phyloP scores from a whole-genome alignment of 2,329 filamentous ascomycete species.

The Fusarium caatingaense region DNA sequence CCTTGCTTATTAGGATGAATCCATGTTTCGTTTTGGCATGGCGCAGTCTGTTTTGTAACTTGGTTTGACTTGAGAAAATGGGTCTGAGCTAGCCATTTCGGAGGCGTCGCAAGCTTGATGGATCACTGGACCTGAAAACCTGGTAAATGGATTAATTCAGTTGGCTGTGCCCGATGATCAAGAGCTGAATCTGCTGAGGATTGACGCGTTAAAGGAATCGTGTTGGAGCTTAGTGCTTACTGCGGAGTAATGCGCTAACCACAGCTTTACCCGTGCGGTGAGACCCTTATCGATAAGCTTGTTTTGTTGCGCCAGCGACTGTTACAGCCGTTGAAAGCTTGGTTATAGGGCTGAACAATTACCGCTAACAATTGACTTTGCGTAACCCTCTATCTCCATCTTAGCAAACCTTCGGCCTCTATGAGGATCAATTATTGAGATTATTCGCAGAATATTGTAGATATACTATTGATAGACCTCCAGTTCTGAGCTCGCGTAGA shows the following conservation, averaged over 20 bases:
- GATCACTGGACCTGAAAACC: neutral
- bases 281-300: slow-evolving; percentile 8
- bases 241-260: neutral
- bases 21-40: neutral
- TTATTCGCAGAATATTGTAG: too few relatives aligned
- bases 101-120: neutral
- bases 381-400: neutral
- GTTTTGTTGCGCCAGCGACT: neutral
- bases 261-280: neutral
- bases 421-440: too few relatives aligned
- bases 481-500: too few relatives aligned
- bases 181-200: neutral
- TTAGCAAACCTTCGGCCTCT: too few relatives aligned
- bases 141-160: neutral
- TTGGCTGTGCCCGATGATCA: neutral
- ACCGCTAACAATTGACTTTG: neutral
- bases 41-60: neutral
- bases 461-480: too few relatives aligned
- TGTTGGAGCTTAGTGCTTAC: slow-evolving; percentile 20
- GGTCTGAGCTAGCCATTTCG: neutral
- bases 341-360: neutral
- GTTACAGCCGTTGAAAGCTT: neutral
- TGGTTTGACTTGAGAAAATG: neutral
- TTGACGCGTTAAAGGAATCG: neutral
- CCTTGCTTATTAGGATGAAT: neutral